Percentiles rank a stretch among this genome's conserved stretches.
Evolutionary conservation across 2,329 filamentous ascomycete species (phyloP).

Genomic region (Pseudogymnoascus sp.): DNA sequence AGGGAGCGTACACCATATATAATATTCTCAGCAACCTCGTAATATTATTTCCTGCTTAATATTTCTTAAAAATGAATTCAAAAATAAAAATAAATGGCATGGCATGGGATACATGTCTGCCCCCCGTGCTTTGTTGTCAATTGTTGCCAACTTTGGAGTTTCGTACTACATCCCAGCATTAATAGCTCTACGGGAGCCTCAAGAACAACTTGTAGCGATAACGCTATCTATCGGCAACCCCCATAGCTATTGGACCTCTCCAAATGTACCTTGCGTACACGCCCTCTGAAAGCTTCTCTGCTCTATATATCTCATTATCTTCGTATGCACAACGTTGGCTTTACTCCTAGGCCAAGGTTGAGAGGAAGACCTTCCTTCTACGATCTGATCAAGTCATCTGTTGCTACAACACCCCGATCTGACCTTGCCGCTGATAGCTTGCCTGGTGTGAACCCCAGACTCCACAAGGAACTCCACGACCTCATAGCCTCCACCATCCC

Average conservation of each 20-base stretch:
- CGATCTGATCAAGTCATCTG: constrained; percentile 44
- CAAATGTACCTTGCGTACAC: constrained; percentile 2
- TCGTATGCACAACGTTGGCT: constrained; percentile 10
- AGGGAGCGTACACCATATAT: not conserved
- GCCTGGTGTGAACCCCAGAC: constrained; percentile 23
- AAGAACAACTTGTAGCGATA: constrained; percentile 7
- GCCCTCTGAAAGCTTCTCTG: not conserved
- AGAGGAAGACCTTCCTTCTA: constrained; percentile 54
- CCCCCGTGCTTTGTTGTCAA: not conserved
- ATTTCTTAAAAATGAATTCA: no score
- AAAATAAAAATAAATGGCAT: no score
- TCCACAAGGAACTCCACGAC: constrained; percentile 20
- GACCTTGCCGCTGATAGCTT: constrained; percentile 36
- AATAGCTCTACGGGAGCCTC: constrained; percentile 8
- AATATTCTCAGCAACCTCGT: not conserved
- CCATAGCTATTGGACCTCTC: constrained; percentile 2
- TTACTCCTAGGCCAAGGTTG: constrained; percentile 41
- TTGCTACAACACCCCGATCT: constrained; percentile 24
- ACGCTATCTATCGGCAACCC: constrained; percentile 5
- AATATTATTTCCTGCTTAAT: not conserved
- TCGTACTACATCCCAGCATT: not conserved
- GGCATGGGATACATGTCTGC: no score
- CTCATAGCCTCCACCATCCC: constrained; percentile 25
- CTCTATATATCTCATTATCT: not conserved
- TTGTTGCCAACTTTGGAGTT: not conserved